A percentile compares a stretch with the other conserved stretches of the same genome.
Conservation (phyloP, 768 basidiomycete genomes). For the Kwoniella sp. region DNA sequence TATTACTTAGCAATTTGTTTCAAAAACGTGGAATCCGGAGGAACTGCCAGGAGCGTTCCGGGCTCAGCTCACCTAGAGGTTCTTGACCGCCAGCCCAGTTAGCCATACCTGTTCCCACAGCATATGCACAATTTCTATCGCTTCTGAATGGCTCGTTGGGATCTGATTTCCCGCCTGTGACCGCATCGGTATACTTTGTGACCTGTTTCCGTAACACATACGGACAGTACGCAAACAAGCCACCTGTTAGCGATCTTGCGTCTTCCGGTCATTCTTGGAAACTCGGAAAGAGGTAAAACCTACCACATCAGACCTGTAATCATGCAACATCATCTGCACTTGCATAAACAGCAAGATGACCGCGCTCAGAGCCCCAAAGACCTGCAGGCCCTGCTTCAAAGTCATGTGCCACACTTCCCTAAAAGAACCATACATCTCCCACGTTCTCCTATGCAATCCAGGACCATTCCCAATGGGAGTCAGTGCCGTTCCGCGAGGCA, state of each 20-base stretch:
- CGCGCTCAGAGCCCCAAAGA: conserved; percentile 32
- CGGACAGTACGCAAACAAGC: too few species aligned
- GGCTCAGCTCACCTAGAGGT: conserved; percentile 38
- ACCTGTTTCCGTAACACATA: too few species aligned
- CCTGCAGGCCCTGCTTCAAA: conserved; percentile 38
- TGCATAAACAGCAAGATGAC: conserved; percentile 30
- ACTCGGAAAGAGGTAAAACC: conserved; percentile 6
- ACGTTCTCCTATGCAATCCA: conserved; percentile 25
- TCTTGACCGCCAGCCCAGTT: conserved; percentile 35
- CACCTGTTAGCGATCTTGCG: too few species aligned
- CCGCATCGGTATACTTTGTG: conserved; percentile 1
- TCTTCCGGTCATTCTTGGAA: too few species aligned
- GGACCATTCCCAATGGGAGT: conserved; percentile 15
- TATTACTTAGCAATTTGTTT: too few species aligned
- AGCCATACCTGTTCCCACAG: conserved; percentile 38
- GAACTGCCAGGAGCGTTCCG: too few species aligned
- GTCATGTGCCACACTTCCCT: conserved; percentile 22
- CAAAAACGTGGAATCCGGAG: too few species aligned
- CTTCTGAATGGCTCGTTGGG: conserved; percentile 1
- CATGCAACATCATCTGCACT: conserved; percentile 31
- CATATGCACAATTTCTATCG: conserved; percentile 35
- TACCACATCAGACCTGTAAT: conserved; percentile 22
- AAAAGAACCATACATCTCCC: conserved; percentile 34
- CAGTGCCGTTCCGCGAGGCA: not conserved
- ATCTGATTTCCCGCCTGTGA: not conserved